Base-by-base conservation (phyloP, 768 basidiomycete genomes). In the Boletus patriciae region DNA sequence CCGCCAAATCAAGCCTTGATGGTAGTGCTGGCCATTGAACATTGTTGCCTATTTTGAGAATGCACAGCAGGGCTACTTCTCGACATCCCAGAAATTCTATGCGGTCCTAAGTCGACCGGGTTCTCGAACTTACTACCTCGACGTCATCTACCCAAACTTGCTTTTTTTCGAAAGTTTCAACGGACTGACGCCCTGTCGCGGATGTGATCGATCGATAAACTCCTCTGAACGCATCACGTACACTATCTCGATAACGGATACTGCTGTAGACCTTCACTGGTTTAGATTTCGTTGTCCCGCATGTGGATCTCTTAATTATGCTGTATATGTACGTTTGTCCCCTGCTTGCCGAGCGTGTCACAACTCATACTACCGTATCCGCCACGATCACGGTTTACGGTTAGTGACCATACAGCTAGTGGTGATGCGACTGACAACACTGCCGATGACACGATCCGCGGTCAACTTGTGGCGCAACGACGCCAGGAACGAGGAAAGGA, bases 261-360 rank as follows among this genome's bases (percentile, higher is more conserved):
- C 78, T 31, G 75, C 79, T 16, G 65, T 80, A 12, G 87, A 87
- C 70, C 84, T 62, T 80, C 81, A 61, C 85, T 81, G 4, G 78
- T 73, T 47, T 70, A 85, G 54, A 83, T 80, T 43, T 76, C 85
- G 68, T 87, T 46, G 85, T 81, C 18, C 84, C 84, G 61, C 87
- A 83, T 60, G 85, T 27, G 57, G 85, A 57, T 69, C 73, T 21
- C 65, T 85, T 33, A 83, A 87, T 66, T 86, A 89, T 64, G 75
- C 73, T 48, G 66, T 82, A 69, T 87, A 87, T 70, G 81, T 85
- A 58, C 61, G 80, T 76, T 41, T 60, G 51, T 42, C 52, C 58
- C 19, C 25, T 37, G 36, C 25, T 37, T 49, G 46, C 19, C 27
- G 45, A n/a, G 43, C 38, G 13, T 60, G 42, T 50, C 21, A 25